Evolutionary conservation across 2,329 filamentous ascomycete species (phyloP), one percentile per base, ranked within the genome.

Genomic region (Paecilomyces sp.): DNA sequence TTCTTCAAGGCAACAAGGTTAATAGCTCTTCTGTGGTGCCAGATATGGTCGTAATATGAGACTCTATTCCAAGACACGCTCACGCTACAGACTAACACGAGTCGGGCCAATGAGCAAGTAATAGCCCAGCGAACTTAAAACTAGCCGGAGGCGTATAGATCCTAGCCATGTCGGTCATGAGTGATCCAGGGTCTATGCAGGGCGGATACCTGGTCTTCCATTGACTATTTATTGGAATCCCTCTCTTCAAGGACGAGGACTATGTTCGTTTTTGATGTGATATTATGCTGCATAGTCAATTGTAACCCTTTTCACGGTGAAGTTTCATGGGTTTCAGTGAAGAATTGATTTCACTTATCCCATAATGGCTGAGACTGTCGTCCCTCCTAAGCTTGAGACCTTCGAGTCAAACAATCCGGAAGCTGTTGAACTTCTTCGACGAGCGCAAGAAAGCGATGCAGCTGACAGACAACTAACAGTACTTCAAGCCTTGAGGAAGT

Each of bases 401-500:
- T 41, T 41, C 13, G 12, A 41, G 15, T n/a, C 15, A 13, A 41
- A 7, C 36, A 41, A 41, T 13, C 36, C 36, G 13, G 15, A 13
- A 12, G 15, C 36, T 4, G 36, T 15, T n/a, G 36, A 41, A 41
- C 13, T 41, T n/a, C n/a, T 41, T 6, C 36, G 15, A 3, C 12
- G 36, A 13, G 36, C 36, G n/a, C 36, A 41, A 15, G 36, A 41
- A n/a, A 41, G 36, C 15, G 36, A 41, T 41, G 36, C 36, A 15
- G 36, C 36, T 6, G 36, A 41, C 15, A 41, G 36, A 13, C 12
- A 41, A 41, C 24, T 66, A 50, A 65, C 62, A 31, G 60, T 64
- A 22, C 18, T 57, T n/a, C 56, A 63, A 24, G 65, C 65, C 15
- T 57, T 67, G 54, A 57, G 59, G 28, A 53, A 59, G n/a, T 69